Conservation (phyloP, 2,329 filamentous ascomycete species). For the Arthroderma uncinatum region DNA sequence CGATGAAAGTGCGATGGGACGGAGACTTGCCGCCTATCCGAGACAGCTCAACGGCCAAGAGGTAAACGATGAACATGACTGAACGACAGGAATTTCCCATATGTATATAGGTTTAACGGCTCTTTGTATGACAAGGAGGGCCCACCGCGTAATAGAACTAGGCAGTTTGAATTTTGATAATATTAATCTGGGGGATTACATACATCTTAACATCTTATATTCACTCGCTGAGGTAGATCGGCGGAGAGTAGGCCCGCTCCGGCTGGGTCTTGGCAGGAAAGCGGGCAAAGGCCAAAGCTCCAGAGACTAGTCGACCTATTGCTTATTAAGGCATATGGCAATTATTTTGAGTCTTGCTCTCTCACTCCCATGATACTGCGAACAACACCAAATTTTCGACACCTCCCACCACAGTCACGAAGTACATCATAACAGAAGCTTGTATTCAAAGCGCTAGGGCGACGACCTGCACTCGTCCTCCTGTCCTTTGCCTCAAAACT, state of each 20-base stretch:
- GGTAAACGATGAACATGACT: neutral
- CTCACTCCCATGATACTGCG: conserved; percentile 5
- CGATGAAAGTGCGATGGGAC: conserved; percentile 37
- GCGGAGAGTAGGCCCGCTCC: conserved; percentile 8
- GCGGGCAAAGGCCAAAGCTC: conserved; percentile 4
- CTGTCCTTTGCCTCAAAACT: conserved; percentile 14
- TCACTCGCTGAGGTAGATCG: too few species aligned
- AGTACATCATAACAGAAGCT: conserved; percentile 4
- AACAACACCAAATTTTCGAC: conserved; percentile 8
- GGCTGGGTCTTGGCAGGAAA: neutral
- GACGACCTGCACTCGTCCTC: conserved; percentile 36
- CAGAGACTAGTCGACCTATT: neutral
- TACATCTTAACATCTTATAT: too few species aligned
- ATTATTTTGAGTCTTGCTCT: neutral
- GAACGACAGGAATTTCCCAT: too few species aligned
- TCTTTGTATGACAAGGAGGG: too few species aligned
- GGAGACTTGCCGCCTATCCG: conserved; percentile 21
- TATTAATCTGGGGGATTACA: too few species aligned
- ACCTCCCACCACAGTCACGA: conserved; percentile 1
- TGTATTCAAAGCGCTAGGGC: conserved; percentile 19
- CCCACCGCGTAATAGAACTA: too few species aligned
- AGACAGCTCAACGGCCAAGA: neutral
- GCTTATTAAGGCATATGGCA: conserved; percentile 5
- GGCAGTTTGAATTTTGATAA: too few species aligned
- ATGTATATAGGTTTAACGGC: too few species aligned